Base-by-base conservation (phyloP, 441 rosid species). In the Flueggea neowawraea region DNA sequence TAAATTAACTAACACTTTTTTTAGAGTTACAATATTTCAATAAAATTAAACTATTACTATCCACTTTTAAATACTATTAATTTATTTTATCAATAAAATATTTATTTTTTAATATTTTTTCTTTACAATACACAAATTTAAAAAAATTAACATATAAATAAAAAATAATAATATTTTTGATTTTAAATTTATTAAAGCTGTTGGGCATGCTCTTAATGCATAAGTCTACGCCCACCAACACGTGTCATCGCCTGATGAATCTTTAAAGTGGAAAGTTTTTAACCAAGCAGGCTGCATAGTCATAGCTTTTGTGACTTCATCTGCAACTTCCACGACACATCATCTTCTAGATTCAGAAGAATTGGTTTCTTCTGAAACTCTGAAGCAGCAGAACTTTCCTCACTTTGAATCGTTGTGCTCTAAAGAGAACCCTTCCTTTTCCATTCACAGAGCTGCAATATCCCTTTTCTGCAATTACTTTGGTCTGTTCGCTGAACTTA, bases 381-480 rank as follows among this genome's bases (percentile, higher is more conserved):
- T 59, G 45, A 63, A 53, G 53, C 58, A 60, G 59, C 33, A 57
- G 15, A 10, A 45, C 5, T 58, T 56, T 10, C 57, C 78, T 8
- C 73, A 64, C 36, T 74, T 83, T 53, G 76, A 71, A 2, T 88
- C 80, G 71, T 71, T 85, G 31, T 63, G 71, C 73, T 75, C 84
- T 52, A 54, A 73, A 59, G 61, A 57, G 31, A 67, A 51, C 16
- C 63, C 80, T 3, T 63, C 76, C 9, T 81, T 78, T 76, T 73
- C 78, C 67, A 54, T 91, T 31, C 74, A 68, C 58, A 49, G 60
- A 57, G 65, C 66, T 39, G 84, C 88, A 52, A 58, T 71, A 12
- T 0, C 66, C 39, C 82, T 76, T 16, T 90, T 88, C 55, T 6
- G 2, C 36, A 48, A 67, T 62, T 44, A 65, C 12, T 31, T 12